These are phyloP conservation scores for Dorcoceras hygrometricum DNA, from an alignment of 257 asterid genomes.

Conservation along the genomic window DNA sequence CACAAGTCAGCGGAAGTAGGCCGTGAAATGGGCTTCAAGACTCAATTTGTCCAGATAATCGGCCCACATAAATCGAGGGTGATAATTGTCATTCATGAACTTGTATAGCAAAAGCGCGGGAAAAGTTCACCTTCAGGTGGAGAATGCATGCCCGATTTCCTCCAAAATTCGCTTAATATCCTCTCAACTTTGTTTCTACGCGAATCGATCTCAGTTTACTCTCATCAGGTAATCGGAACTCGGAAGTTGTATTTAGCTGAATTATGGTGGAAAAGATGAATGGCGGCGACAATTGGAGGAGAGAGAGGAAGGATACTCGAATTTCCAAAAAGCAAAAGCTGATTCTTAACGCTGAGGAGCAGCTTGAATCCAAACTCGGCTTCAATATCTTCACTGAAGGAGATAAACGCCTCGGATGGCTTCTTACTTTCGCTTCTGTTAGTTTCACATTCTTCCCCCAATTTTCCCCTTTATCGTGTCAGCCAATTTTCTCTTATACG, in stretches of 20 bases:
- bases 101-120: background rate
- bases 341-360: conserved; percentile 80
- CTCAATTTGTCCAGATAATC: background rate
- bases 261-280: conserved; percentile 32
- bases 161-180: background rate
- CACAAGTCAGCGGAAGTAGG: no score
- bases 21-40: no score
- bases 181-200: no score
- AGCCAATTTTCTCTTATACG: conserved; percentile 4
- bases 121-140: background rate
- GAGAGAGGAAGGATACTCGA: conserved; percentile 65
- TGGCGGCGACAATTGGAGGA: conserved; percentile 61
- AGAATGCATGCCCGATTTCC: background rate
- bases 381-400: conserved; percentile 81
- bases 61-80: background rate
- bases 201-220: no score
- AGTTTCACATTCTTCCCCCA: conserved; percentile 21
- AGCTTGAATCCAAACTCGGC: conserved; percentile 86
- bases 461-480: conserved; percentile 6
- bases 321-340: conserved; percentile 91
- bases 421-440: conserved; percentile 84
- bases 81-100: no score
- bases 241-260: background rate
- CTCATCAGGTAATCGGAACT: no score
- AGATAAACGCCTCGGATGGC: conserved; percentile 96